These are phyloP conservation scores for Cladosporium cucumerinum DNA, from an alignment of 2,329 filamentous ascomycete genomes.

Conservation along the genomic window DNA sequence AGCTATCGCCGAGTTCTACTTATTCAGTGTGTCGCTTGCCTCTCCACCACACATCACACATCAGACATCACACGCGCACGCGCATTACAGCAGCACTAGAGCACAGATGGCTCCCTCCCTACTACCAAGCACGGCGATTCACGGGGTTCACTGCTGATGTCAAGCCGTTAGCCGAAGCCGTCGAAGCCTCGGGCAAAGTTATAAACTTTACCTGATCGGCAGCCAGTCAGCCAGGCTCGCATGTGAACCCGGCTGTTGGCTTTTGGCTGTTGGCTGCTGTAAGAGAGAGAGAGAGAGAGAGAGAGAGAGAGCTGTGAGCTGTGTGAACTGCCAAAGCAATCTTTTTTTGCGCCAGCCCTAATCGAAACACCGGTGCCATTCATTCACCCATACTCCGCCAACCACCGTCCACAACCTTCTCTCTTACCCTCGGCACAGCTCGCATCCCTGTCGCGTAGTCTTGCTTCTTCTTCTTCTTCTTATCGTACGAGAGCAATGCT, in stretches of 20 bases:
- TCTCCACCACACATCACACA: not conserved
- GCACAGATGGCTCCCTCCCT: no score
- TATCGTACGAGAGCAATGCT: constrained; percentile 4
- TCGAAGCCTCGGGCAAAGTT: not conserved
- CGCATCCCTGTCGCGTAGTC: constrained; percentile 1
- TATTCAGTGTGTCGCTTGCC: not conserved
- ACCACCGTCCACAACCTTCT: not conserved
- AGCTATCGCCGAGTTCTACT: constrained; percentile 10
- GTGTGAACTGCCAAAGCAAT: not conserved
- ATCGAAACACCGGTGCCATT: not conserved
- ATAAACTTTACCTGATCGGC: not conserved
- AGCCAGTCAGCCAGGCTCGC: not conserved
- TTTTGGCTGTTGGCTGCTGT: not conserved
- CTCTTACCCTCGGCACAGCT: not conserved
- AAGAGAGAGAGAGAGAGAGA: no score
- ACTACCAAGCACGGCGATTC: not conserved
- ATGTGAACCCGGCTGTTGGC: not conserved
- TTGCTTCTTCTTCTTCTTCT: no score
- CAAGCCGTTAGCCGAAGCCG: not conserved
- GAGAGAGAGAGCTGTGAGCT: not conserved
- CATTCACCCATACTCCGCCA: not conserved
- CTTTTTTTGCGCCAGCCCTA: constrained; percentile 1
- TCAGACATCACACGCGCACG: not conserved
- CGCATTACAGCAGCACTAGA: no score
- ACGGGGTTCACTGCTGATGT: not conserved